phyloP scores from a whole-genome alignment of 140 eudicot species.

The Oenanthe javanica region DNA sequence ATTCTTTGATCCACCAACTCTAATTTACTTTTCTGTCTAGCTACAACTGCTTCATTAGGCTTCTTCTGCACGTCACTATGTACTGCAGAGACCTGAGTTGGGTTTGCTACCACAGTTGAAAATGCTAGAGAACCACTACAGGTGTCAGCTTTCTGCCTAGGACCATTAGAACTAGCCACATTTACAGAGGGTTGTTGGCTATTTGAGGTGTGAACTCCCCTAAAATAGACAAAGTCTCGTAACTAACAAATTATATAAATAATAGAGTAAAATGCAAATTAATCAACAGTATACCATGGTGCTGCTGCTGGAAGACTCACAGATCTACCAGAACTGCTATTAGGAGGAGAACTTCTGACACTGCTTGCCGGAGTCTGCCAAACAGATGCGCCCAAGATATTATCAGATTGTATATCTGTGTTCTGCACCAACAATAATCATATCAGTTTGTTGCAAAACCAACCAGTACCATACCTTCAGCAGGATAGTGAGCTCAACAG shows the following conservation, averaged over 20 bases:
- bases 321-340: constrained; percentile 74
- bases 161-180: constrained; percentile 39
- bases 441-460: neutral
- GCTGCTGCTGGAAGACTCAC: constrained; percentile 93
- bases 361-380: constrained; percentile 47
- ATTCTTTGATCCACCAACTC: constrained; percentile 28
- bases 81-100: constrained; percentile 27
- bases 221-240: constrained; percentile 19
- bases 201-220: constrained; percentile 77
- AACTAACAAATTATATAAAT: neutral
- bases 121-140: constrained; percentile 25
- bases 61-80: constrained; percentile 42
- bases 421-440: constrained; percentile 5
- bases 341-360: constrained; percentile 60
- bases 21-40: constrained; percentile 27
- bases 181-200: constrained; percentile 42
- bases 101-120: constrained; percentile 38
- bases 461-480: neutral
- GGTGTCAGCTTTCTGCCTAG: constrained; percentile 47
- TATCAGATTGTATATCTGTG: constrained; percentile 11
- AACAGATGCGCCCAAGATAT: constrained; percentile 11
- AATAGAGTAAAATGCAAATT: neutral
- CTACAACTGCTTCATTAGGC: constrained; percentile 29
- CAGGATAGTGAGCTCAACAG: constrained; percentile 1
- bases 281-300: constrained; percentile 51